These are phyloP conservation scores for Aspergillus japonicus DNA, from an alignment of 2,329 filamentous ascomycete genomes.

Conservation along the genomic window DNA sequence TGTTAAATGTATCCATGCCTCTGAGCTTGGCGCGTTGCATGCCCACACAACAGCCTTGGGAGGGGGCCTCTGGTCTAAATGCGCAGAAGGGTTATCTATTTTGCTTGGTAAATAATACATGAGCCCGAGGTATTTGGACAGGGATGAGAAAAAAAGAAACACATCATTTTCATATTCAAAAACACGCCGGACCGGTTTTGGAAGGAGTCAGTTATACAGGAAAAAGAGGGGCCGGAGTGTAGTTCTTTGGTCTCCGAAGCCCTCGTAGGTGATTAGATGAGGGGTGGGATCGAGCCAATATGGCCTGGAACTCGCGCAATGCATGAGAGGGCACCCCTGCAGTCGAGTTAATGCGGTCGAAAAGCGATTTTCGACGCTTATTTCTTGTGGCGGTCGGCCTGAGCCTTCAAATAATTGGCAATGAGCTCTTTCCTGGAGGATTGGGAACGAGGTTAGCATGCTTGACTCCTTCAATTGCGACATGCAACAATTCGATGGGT, in stretches of 20 bases:
- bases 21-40: neutral
- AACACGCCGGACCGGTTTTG: conserved; percentile 1
- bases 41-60: neutral
- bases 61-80: conserved; percentile 13
- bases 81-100: conserved; percentile 22
- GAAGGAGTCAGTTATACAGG: conserved; percentile 5
- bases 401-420: conserved; percentile 65
- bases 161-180: conserved; percentile 11
- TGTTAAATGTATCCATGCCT: conserved; percentile 4
- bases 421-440: conserved; percentile 60
- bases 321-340: neutral
- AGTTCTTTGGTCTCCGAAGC: neutral
- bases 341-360: neutral
- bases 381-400: conserved; percentile 64
- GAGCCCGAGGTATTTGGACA: conserved; percentile 9
- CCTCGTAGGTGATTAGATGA: neutral
- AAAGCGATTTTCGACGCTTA: conserved; percentile 26
- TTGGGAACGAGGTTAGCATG: conserved; percentile 12
- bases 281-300: neutral
- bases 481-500: neutral
- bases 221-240: neutral
- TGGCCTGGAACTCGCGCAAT: neutral
- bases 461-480: neutral
- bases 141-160: conserved; percentile 11
- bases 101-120: conserved; percentile 22